A percentile compares a stretch with the other conserved stretches of the same genome.
Conservation (phyloP, 1,139 yeast genomes). For the Scheffersomyces parashehatae region DNA sequence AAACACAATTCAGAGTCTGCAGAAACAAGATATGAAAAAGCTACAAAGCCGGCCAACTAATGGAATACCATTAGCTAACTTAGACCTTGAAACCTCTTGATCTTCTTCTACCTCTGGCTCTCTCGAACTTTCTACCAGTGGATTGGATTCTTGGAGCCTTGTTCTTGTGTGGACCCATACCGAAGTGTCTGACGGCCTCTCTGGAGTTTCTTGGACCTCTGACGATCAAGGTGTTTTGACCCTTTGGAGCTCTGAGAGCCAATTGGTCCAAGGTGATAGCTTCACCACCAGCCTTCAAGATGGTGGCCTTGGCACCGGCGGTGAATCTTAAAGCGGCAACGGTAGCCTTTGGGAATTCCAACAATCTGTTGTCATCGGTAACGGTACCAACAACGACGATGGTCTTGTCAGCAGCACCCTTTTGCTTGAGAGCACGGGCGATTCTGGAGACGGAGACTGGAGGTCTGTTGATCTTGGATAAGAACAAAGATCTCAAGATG, state of each 20-base stretch:
- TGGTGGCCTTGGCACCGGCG: constrained; percentile 98
- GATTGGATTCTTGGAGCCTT: constrained; percentile 99
- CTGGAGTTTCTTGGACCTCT: constrained; percentile 99
- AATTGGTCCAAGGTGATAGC: constrained; percentile 98
- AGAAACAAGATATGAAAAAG: too few species aligned
- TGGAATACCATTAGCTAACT: constrained; percentile 29
- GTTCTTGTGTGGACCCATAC: constrained; percentile 99
- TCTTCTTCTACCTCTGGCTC: constrained; percentile 99
- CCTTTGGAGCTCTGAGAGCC: constrained; percentile 99
- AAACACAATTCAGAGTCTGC: constrained; percentile 13
- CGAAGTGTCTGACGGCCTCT: constrained; percentile 99
- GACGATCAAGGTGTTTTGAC: constrained; percentile 95
- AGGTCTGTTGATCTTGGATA: constrained; percentile 99
- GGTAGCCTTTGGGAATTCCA: constrained; percentile 93
- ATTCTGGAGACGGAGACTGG: constrained; percentile 97
- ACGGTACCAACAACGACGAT: constrained; percentile 99
- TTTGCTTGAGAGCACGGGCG: constrained; percentile 76
- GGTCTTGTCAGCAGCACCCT: constrained; percentile 89
- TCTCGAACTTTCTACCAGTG: constrained; percentile 99
- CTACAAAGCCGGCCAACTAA: too few species aligned
- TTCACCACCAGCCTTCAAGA: constrained; percentile 99
- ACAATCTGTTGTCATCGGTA: constrained; percentile 95
- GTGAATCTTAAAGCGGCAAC: constrained; percentile 99
- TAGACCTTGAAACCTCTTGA: constrained; percentile 99
- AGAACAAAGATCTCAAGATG: constrained; percentile 89